Conservation (phyloP, 2,329 filamentous ascomycete genomes). For the Dothidotthia symphoricarpi region DNA sequence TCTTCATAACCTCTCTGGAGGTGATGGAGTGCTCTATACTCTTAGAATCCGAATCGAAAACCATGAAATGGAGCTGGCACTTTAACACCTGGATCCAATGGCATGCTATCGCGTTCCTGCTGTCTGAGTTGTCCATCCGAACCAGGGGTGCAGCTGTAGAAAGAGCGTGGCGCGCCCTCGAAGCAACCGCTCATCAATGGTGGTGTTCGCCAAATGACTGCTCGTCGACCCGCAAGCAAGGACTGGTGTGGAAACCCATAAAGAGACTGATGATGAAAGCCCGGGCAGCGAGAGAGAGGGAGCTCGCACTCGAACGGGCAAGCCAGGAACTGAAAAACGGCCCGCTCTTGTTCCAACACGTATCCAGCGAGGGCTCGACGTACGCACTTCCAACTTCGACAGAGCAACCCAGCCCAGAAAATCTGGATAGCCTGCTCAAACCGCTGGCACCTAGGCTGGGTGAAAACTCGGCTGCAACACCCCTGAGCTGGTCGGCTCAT, state of each 20-base stretch:
- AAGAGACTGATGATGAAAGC: conserved; percentile 61
- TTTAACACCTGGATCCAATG: conserved; percentile 65
- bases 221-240: conserved; percentile 37
- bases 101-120: conserved; percentile 62
- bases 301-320: conserved; percentile 45
- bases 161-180: conserved; percentile 60
- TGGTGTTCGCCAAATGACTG: conserved; percentile 39
- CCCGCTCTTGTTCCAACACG: conserved; percentile 15
- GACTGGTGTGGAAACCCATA: conserved; percentile 64
- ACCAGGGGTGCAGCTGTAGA: conserved; percentile 58
- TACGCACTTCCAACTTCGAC: conserved; percentile 4
- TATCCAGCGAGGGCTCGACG: conserved; percentile 10
- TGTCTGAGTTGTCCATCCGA: conserved; percentile 59
- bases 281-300: conserved; percentile 52
- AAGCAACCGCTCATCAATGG: conserved; percentile 46
- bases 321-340: conserved; percentile 27
- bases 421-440: conserved; percentile 32
- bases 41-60: conserved; percentile 62
- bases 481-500: conserved; percentile 26
- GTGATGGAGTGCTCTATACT: conserved; percentile 70
- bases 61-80: conserved; percentile 64
- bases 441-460: conserved; percentile 29
- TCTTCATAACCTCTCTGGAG: conserved; percentile 71
- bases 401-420: conserved; percentile 23
- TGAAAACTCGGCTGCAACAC: conserved; percentile 18